Conservation (phyloP, 768 basidiomycete genomes). For the Macrolepiota dolichaula region DNA sequence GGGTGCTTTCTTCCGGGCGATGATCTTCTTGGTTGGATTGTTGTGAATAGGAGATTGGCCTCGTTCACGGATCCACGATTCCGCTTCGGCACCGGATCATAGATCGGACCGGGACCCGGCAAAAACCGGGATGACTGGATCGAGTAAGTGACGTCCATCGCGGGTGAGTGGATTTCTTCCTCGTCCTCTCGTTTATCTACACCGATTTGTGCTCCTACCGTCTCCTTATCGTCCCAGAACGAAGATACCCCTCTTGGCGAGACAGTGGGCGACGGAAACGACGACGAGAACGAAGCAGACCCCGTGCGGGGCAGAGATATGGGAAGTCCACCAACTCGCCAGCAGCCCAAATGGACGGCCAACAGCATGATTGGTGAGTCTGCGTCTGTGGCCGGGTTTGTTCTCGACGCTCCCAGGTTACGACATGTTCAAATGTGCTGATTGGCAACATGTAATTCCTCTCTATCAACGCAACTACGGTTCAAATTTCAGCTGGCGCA, state of each 20-base stretch:
- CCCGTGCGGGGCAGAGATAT: slow-evolving; percentile 61
- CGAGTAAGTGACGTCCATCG: neutral
- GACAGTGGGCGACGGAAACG: slow-evolving; percentile 1
- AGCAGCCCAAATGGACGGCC: slow-evolving; percentile 59
- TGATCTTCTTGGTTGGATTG: slow-evolving; percentile 9
- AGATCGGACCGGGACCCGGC: slow-evolving; percentile 12
- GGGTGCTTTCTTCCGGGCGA: slow-evolving; percentile 12
- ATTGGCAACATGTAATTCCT: neutral
- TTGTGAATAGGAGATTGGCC: neutral
- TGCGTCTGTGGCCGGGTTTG: slow-evolving; percentile 6
- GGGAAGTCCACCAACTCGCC: slow-evolving; percentile 38
- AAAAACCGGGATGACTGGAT: slow-evolving; percentile 17
- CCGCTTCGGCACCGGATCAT: slow-evolving; percentile 1
- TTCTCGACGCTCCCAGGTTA: neutral
- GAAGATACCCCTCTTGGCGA: slow-evolving; percentile 18
- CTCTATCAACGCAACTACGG: neutral
- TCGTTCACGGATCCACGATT: neutral
- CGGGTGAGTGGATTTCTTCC: neutral
- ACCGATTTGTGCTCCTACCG: neutral
- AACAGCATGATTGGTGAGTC: slow-evolving; percentile 79
- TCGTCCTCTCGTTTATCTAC: neutral
- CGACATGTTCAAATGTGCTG: neutral
- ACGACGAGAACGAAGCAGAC: slow-evolving; percentile 3
- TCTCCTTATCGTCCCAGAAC: slow-evolving; percentile 13
- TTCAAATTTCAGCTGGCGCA: slow-evolving; percentile 68